A percentile compares a stretch with the other conserved stretches of the same genome.
Conservation (phyloP, 208 protist genomes). For the Leishmania major region DNA sequence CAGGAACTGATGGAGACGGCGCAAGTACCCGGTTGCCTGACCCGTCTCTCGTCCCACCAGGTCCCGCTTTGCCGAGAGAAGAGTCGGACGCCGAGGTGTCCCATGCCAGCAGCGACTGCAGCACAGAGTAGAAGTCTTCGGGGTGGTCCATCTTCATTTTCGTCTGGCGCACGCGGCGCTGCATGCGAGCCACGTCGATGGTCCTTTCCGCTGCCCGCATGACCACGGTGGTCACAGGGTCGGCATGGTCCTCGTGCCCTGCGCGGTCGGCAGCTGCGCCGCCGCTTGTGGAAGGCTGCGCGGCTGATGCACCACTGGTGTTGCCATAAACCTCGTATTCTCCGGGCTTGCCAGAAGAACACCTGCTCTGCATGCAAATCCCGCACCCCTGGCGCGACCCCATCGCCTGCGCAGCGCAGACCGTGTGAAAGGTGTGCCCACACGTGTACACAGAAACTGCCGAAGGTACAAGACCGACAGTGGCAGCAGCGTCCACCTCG, state of each 20-base stretch:
- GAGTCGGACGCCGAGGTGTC: slow-evolving; percentile 9
- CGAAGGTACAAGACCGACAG: slow-evolving; percentile 5
- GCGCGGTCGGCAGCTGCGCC: not conserved
- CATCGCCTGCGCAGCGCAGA: slow-evolving; percentile 30
- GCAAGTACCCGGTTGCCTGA: slow-evolving; percentile 10
- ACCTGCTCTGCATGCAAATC: slow-evolving; percentile 15
- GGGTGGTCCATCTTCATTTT: slow-evolving; percentile 29
- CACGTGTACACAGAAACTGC: slow-evolving; percentile 71
- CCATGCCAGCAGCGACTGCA: slow-evolving; percentile 32
- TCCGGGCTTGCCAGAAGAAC: not conserved
- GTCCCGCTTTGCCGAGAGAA: not conserved
- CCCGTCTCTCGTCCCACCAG: not conserved
- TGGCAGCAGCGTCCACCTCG: not conserved
- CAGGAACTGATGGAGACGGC: slow-evolving; percentile 13
- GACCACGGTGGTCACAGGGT: not conserved
- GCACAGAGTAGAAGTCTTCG: slow-evolving; percentile 33
- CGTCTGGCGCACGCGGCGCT: slow-evolving; percentile 36
- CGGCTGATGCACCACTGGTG: not conserved
- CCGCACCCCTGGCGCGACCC: slow-evolving; percentile 11
- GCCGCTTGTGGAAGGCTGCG: not conserved
- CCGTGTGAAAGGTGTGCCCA: slow-evolving; percentile 80
- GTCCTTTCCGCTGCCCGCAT: not conserved
- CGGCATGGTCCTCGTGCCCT: not conserved
- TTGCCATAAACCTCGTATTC: not conserved
- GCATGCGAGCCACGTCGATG: slow-evolving; percentile 25